These are phyloP conservation scores for Pseudogymnoascus sp. DNA, from an alignment of 2,329 filamentous ascomycete genomes.

Conservation along the genomic window DNA sequence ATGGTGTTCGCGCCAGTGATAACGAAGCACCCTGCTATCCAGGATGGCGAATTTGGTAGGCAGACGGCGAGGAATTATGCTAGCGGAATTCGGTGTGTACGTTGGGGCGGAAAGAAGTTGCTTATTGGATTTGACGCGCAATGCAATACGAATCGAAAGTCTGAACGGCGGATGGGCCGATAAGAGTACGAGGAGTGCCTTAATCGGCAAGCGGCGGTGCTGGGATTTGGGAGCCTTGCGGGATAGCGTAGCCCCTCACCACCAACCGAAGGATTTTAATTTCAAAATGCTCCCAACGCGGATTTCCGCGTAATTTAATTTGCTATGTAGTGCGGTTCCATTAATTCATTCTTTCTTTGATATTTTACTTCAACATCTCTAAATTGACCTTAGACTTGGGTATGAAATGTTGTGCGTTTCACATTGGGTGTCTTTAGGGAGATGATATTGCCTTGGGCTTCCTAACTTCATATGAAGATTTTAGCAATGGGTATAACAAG, in stretches of 20 bases:
- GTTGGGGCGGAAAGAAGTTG: background rate
- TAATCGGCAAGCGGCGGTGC: conserved; percentile 1
- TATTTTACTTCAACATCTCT: background rate
- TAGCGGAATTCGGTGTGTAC: background rate
- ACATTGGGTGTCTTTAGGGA: background rate
- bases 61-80: background rate
- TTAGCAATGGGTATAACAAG: background rate
- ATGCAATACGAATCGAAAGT: conserved; percentile 6
- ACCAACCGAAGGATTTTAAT: background rate
- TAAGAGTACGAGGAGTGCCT: background rate
- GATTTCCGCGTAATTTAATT: background rate
- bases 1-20: conserved; percentile 7
- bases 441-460: background rate
- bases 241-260: background rate
- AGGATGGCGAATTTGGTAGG: background rate
- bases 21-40: background rate
- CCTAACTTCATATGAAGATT: background rate
- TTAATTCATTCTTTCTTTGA: background rate
- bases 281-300: background rate
- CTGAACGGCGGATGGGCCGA: background rate
- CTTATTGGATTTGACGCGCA: background rate
- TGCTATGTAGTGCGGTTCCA: background rate
- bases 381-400: background rate
- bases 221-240: conserved; percentile 8
- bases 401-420: background rate